Percentiles rank a stretch among this genome's conserved stretches.
Evolutionary conservation across 345 rosid genomes (phyloP).

Genomic region (Moringa oleifera): DNA sequence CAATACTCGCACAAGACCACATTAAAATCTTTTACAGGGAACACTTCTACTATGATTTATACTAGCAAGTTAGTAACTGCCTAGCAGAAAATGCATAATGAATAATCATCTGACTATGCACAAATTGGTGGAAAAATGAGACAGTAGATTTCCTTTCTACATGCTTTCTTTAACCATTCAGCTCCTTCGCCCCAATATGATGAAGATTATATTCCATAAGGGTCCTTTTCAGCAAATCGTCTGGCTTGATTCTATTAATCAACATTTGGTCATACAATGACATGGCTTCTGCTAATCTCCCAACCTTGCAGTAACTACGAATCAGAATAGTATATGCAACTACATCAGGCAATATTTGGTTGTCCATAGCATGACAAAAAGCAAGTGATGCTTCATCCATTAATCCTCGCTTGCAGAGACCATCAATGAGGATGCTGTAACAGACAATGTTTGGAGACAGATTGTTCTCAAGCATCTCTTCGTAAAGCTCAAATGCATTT

Average conservation of each 20-base stretch:
- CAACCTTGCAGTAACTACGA: constrained; percentile 44
- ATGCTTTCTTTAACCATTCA: neutral
- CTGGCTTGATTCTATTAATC: constrained; percentile 34
- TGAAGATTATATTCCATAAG: constrained; percentile 26
- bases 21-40: neutral
- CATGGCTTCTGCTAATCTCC: constrained; percentile 38
- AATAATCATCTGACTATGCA: neutral
- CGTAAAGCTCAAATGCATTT: constrained; percentile 36
- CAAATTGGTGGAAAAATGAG: neutral
- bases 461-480: constrained; percentile 41
- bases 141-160: neutral
- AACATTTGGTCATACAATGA: constrained; percentile 35
- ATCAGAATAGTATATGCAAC: constrained; percentile 41
- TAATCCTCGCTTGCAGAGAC: constrained; percentile 42
- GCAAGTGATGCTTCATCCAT: constrained; percentile 33
- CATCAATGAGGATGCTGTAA: constrained; percentile 45
- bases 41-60: neutral
- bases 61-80: neutral
- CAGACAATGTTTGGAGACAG: constrained; percentile 41
- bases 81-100: neutral
- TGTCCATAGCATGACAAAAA: constrained; percentile 31
- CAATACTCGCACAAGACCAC: neutral
- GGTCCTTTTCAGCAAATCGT: constrained; percentile 26
- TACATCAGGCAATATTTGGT: constrained; percentile 39
- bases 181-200: neutral